Base-by-base conservation (phyloP, 192 early-diverging fungal genomes). In the Coemansia sp. region DNA sequence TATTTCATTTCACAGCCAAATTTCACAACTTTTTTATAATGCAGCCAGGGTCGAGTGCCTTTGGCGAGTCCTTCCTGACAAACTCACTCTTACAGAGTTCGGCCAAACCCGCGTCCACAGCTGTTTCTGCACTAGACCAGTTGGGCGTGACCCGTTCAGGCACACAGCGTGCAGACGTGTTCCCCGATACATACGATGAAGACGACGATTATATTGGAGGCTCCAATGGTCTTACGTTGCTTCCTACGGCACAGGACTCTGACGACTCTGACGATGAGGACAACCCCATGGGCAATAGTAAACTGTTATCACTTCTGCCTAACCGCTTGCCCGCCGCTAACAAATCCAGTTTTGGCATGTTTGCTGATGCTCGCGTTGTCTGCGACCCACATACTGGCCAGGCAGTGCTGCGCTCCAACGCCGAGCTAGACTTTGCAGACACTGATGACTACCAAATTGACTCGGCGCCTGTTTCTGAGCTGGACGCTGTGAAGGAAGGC, bases 401-500 rank as follows among this genome's bases (percentile, higher is more conserved):
- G 37, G 63, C 48, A 1, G 65, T 63, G 11, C 34, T 74, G 32
- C 70, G 55, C 15, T 32, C 55, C 27, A 31, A 29, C 27, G 29
- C 27, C 15, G 55, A 58, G 55, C 12, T n/a, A 23, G 4, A 34
- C 6, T 55, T 66, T 15, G 15, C 36, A 3, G 34, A 25, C 27
- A 27, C 27, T 8, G 36, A 5, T 2, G 23, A 37, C 1, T 34
- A 15, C 15, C 15, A 15, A 31, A 17, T 34, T 17, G 31, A 58
- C 55, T n/a, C 29, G 55, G 55, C 25, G 31, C 29, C 51, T 15
- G 21, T 23, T 2, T 7, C n/a, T 6, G 57, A 67, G 17, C 29
- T 41, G 21, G 66, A 90, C 11, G 66, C 85, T 34, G 57, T 78
- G 59, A 36, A 87, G 57, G 87, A 74, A 23, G 77, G 77, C 4